phyloP scores from a whole-genome alignment of 805 yeast species.

The Sungouiella thailandica region DNA sequence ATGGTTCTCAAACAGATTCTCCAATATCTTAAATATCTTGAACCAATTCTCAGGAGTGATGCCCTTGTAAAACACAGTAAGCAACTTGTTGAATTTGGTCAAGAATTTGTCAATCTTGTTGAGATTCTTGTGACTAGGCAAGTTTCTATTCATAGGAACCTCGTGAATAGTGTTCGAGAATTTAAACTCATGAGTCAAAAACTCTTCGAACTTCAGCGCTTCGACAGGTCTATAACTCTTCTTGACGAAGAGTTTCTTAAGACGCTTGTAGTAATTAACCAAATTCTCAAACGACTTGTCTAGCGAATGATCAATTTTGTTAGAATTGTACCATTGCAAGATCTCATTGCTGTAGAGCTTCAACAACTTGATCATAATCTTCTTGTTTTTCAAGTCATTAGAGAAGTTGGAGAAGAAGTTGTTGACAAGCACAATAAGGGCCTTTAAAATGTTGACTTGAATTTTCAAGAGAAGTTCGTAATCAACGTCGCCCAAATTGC shows the following conservation, averaged over 20 bases:
- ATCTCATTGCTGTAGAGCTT: slow-evolving; percentile 67
- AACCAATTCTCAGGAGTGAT: slow-evolving; percentile 75
- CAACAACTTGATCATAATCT: slow-evolving; percentile 57
- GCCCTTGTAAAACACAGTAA: slow-evolving; percentile 51
- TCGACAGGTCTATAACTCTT: slow-evolving; percentile 62
- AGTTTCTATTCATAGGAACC: slow-evolving; percentile 43
- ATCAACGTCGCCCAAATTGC: slow-evolving; percentile 46
- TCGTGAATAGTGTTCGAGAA: slow-evolving; percentile 38
- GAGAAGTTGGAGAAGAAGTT: slow-evolving; percentile 74
- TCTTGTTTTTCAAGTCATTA: slow-evolving; percentile 58
- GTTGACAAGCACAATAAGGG: slow-evolving; percentile 61
- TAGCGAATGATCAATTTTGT: slow-evolving; percentile 30
- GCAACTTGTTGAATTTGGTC: slow-evolving; percentile 56
- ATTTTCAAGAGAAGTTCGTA: slow-evolving; percentile 69
- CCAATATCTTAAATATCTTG: slow-evolving; percentile 65
- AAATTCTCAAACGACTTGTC: slow-evolving; percentile 35
- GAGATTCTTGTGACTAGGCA: slow-evolving; percentile 41
- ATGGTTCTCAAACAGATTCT: slow-evolving; percentile 56
- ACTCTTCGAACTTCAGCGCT: slow-evolving; percentile 33
- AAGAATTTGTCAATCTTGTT: slow-evolving; percentile 57
- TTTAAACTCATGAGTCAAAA: slow-evolving; percentile 36
- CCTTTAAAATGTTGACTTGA: slow-evolving; percentile 77
- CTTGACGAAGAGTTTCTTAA: slow-evolving; percentile 66
- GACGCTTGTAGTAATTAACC: slow-evolving; percentile 51
- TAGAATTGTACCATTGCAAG: slow-evolving; percentile 41